Conservation (phyloP, 495 filamentous ascomycete genomes). For the Trichoderma virens region DNA sequence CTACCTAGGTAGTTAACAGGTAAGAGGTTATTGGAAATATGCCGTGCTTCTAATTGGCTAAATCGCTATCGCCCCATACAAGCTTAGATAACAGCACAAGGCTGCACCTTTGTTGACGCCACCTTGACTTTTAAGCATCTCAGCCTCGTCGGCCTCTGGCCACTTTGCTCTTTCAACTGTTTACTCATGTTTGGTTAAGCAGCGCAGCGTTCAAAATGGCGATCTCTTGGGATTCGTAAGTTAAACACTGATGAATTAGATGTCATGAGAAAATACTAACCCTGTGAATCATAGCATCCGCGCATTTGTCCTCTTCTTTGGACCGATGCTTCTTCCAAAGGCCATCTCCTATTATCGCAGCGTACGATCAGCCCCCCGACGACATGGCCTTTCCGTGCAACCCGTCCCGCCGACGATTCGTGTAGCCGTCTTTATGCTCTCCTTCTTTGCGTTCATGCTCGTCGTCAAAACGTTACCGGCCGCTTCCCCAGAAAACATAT, state of each 20-base stretch:
- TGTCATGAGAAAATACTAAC: neutral
- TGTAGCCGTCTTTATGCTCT: conserved; percentile 55
- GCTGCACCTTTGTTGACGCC: neutral
- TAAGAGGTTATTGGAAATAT: no score
- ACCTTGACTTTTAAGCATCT: neutral
- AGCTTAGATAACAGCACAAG: neutral
- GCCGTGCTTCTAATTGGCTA: conserved; percentile 1
- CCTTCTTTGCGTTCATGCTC: conserved; percentile 46
- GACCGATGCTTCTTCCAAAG: conserved; percentile 72
- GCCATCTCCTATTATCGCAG: conserved; percentile 62
- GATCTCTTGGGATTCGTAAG: conserved; percentile 11
- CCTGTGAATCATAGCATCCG: conserved; percentile 61
- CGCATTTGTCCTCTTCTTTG: conserved; percentile 77
- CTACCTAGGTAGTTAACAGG: no score
- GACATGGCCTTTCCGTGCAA: conserved; percentile 47
- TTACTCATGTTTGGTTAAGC: neutral
- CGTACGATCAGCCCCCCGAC: conserved; percentile 37
- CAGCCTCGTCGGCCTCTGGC: neutral
- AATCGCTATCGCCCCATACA: neutral
- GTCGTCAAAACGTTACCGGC: conserved; percentile 56
- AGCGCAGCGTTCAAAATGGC: conserved; percentile 4
- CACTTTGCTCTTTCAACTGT: neutral
- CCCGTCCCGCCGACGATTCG: conserved; percentile 48
- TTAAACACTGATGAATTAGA: neutral
- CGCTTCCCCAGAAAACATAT: conserved; percentile 75